phyloP scores from a whole-genome alignment of 371 early-diverging fungal species.

The Apophysomyces elegans region DNA sequence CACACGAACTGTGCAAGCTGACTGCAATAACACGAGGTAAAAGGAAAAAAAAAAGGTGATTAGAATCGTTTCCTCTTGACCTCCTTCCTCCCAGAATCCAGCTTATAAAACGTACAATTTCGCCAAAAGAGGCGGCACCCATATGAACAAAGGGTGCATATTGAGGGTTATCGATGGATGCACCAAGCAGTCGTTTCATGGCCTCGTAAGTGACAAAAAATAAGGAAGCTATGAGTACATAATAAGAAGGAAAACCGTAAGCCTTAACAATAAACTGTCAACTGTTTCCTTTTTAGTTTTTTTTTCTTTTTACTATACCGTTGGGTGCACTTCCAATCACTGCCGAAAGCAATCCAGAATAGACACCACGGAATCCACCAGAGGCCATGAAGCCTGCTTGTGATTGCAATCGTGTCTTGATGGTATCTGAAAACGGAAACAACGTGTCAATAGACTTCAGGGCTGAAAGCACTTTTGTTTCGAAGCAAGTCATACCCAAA shows the following conservation, averaged over 20 bases:
- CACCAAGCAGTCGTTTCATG: slow-evolving; percentile 61
- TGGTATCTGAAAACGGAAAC: slow-evolving; percentile 67
- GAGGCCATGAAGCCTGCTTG: slow-evolving; percentile 84
- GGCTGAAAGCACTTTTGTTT: not conserved
- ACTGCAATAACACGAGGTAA: slow-evolving; percentile 39
- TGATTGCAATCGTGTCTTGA: slow-evolving; percentile 92
- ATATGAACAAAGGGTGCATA: slow-evolving; percentile 79
- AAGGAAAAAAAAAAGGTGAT: slow-evolving; percentile 10
- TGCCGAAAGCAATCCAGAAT: slow-evolving; percentile 90
- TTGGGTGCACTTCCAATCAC: slow-evolving; percentile 93
- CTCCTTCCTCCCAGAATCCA: not conserved
- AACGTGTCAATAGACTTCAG: not conserved
- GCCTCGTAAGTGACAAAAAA: slow-evolving; percentile 94
- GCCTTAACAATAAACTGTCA: not conserved
- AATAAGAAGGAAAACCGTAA: slow-evolving; percentile 11
- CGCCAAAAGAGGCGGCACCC: slow-evolving; percentile 90
- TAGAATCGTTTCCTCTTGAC: not conserved
- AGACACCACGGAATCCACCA: slow-evolving; percentile 93
- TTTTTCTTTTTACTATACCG: slow-evolving; percentile 52
- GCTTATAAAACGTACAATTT: slow-evolving; percentile 67
- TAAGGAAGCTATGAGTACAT: slow-evolving; percentile 68
- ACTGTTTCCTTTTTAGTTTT: not conserved
- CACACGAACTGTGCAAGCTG: slow-evolving; percentile 91
- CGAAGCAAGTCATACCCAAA: slow-evolving; percentile 44
- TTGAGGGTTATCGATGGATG: slow-evolving; percentile 37